phyloP scores from a whole-genome alignment of 306 rosid species.

The Glycine soja region DNA sequence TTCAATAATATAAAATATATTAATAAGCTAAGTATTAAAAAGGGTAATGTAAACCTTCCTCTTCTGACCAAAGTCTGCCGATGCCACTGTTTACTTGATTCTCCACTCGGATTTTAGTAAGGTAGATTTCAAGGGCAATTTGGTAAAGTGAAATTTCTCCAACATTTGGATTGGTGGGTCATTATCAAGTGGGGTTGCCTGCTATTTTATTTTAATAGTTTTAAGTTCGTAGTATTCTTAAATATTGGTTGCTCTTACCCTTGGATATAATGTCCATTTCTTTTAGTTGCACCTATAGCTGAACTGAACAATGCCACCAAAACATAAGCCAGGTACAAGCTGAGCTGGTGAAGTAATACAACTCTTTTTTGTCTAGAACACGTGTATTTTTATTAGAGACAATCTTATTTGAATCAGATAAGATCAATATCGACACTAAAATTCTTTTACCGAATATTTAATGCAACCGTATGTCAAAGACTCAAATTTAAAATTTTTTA shows the following conservation, averaged over 20 bases:
- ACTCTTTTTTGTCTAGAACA: not conserved
- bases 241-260: slow-evolving; percentile 23
- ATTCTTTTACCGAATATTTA: no score
- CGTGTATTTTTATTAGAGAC: no score
- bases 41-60: not conserved
- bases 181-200: slow-evolving; percentile 34
- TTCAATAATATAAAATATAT: not conserved
- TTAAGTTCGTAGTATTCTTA: slow-evolving; percentile 12
- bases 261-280: slow-evolving; percentile 24
- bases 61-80: slow-evolving; percentile 46
- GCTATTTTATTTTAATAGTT: slow-evolving; percentile 4
- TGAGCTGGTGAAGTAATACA: slow-evolving; percentile 41
- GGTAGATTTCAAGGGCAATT: slow-evolving; percentile 34
- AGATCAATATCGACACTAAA: rapidly evolving
- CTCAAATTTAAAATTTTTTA: no score
- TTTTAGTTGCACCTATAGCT: slow-evolving; percentile 33
- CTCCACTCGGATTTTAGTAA: slow-evolving; percentile 25
- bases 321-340: slow-evolving; percentile 38
- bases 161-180: slow-evolving; percentile 37
- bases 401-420: no score
- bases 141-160: slow-evolving; percentile 16
- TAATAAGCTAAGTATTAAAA: not conserved
- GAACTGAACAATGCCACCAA: slow-evolving; percentile 15
- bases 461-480: no score
- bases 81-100: slow-evolving; percentile 26